phyloP scores from a whole-genome alignment of 116 monocot genomes.

The Cymodocea nodosa region DNA sequence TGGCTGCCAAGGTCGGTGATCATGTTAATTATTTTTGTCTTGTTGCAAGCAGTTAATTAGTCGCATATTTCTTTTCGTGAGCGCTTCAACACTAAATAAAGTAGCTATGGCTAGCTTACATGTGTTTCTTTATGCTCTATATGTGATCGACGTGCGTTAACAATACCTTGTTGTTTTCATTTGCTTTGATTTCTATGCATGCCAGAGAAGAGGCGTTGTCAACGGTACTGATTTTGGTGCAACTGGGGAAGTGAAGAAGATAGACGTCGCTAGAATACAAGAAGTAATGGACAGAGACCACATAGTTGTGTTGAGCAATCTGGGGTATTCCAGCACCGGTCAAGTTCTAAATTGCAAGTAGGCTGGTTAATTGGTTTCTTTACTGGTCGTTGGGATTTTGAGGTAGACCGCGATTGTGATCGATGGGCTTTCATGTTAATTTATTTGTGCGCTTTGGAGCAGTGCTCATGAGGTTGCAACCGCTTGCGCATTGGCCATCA shows the following conservation, averaged over 20 bases:
- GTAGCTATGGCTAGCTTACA: too few relatives aligned
- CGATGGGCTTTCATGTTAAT: neutral
- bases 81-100: too few relatives aligned
- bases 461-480: slow-evolving; percentile 92
- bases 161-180: neutral
- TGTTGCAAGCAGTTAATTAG: neutral
- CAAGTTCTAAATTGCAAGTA: slow-evolving; percentile 96
- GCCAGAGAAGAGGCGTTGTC: slow-evolving; percentile 89
- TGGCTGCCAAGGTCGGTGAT: slow-evolving; percentile 57
- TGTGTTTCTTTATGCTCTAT: too few relatives aligned
- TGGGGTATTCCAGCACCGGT: slow-evolving; percentile 85
- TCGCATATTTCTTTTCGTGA: too few relatives aligned
- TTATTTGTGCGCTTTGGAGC: slow-evolving; percentile 4
- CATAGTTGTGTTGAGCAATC: slow-evolving; percentile 69
- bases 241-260: slow-evolving; percentile 83
- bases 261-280: slow-evolving; percentile 56
- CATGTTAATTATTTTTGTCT: neutral
- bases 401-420: too few relatives aligned
- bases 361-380: slow-evolving; percentile 8
- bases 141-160: neutral
- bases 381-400: neutral
- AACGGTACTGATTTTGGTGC: slow-evolving; percentile 72
- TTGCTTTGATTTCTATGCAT: neutral
- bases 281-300: slow-evolving; percentile 65
- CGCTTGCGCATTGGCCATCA: slow-evolving; percentile 71